Conservation (phyloP, 2,329 filamentous ascomycete genomes). For the Teratosphaeriaceae sp. region DNA sequence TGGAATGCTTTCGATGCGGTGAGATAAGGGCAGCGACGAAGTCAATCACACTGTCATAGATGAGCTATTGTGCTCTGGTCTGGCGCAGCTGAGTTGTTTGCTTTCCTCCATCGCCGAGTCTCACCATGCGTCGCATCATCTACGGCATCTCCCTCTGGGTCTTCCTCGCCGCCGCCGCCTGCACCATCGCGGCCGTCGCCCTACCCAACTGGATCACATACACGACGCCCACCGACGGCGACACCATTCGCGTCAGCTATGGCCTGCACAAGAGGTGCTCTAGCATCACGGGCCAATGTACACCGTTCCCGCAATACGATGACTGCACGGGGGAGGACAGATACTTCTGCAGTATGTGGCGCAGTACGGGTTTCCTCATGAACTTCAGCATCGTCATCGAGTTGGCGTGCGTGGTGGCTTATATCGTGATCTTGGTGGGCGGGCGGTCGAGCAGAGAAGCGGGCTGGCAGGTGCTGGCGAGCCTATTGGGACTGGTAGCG, state of each 20-base stretch:
- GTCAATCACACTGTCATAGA: too few relatives aligned
- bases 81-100: neutral
- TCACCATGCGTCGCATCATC: conserved; percentile 41
- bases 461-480: conserved; percentile 72
- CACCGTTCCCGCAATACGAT: conserved; percentile 58
- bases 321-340: conserved; percentile 62
- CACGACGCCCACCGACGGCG: conserved; percentile 26
- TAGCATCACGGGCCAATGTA: conserved; percentile 57
- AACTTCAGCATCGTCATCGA: conserved; percentile 77
- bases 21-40: too few relatives aligned
- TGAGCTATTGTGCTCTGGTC: neutral
- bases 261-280: conserved; percentile 80
- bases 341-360: conserved; percentile 89
- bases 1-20: too few relatives aligned
- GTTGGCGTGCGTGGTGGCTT: conserved; percentile 72
- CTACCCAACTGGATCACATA: conserved; percentile 63
- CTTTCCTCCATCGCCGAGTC: neutral
- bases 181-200: conserved; percentile 64
- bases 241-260: conserved; percentile 57
- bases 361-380: conserved; percentile 79
- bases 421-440: conserved; percentile 67
- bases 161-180: conserved; percentile 53
- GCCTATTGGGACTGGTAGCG: conserved; percentile 59
- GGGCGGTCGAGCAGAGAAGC: conserved; percentile 72
- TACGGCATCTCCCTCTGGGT: conserved; percentile 44